Percentiles rank a stretch among this genome's conserved stretches.
These are phyloP conservation scores for Zasmidium angulare DNA, from an alignment of 2,329 filamentous ascomycete genomes.

Conservation along the genomic window DNA sequence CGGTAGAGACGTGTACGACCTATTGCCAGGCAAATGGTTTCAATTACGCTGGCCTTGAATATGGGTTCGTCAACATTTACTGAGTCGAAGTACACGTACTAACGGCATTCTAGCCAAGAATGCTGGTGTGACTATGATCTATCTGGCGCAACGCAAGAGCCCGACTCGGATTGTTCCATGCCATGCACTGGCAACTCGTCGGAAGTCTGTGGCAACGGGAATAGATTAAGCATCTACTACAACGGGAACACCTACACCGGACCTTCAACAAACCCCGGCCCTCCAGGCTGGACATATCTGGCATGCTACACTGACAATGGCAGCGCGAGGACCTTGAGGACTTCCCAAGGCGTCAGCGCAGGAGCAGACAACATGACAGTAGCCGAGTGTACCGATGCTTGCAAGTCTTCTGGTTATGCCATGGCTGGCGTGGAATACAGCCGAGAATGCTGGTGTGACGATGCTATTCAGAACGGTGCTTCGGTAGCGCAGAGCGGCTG, in stretches of 20 bases:
- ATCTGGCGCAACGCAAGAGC: slow-evolving; percentile 2
- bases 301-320: slow-evolving; percentile 32
- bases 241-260: slow-evolving; percentile 7
- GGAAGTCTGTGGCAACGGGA: slow-evolving; percentile 15
- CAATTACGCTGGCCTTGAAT: slow-evolving; percentile 9
- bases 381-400: slow-evolving; percentile 25
- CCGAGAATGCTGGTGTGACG: slow-evolving; percentile 34
- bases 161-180: slow-evolving; percentile 19
- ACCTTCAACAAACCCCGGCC: slow-evolving; percentile 16
- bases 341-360: slow-evolving; percentile 22
- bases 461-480: slow-evolving; percentile 10
- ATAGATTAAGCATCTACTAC: slow-evolving; percentile 15
- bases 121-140: slow-evolving; percentile 11
- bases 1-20: slow-evolving; percentile 10
- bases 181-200: slow-evolving; percentile 13
- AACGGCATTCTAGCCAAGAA: neutral
- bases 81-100: neutral
- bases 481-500: slow-evolving; percentile 26
- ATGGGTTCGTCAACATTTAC: neutral
- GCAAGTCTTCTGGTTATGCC: slow-evolving; percentile 27
- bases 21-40: slow-evolving; percentile 10
- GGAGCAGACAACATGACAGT: slow-evolving; percentile 10
- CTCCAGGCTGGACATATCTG: slow-evolving; percentile 20
- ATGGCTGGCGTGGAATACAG: slow-evolving; percentile 31
- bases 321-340: slow-evolving; percentile 18